Base-by-base conservation (phyloP, 768 basidiomycete genomes). In the Termitomyces sp. region DNA sequence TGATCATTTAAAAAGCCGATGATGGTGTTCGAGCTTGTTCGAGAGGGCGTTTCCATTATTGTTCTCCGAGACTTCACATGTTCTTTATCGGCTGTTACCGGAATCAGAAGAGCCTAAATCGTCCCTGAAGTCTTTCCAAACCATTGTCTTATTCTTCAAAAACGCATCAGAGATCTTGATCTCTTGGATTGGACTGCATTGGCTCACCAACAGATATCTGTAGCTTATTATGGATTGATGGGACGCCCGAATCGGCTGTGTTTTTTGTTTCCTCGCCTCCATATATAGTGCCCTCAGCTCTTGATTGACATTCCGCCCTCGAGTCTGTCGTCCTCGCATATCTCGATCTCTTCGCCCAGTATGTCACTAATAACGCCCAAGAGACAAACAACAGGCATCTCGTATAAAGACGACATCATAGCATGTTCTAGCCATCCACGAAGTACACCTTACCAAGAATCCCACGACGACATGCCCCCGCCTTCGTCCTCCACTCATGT, bases 401-500 rank as follows among this genome's bases (percentile, higher is more conserved):
- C 52, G 18, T 26, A 43, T 4, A 8, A n/a, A 43, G 41, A 43
- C 18, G n/a, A n/a, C 14, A 10, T 26, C 33, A 16, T 20, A 6
- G 55, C 66, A 67, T 7, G 65, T 69, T 18, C 68, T n/a, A 13
- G 10, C 36, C 23, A 20, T 8, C 10, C n/a, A 28, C 32, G 36
- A 38, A 36, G 23, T 28, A 4, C 57, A 35, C 54, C 41, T 20
- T 36, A 40, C 33, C 41, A 57, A 50, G 14, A 38, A 26, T 58
- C 58, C 16, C 52, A 60, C 58, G 60, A 60, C 18, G 62, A 58
- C 32, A 26, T 43, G 10, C 23, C 51, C 54, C 64, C 52, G 43
- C 53, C 57, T 56, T 36, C 44, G 51, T 56, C 49, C 53, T 50
- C 51, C 4, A 63, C 30, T 43, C 63, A 65, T 48, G 67, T 79